Percentiles rank a stretch among this genome's conserved stretches.
Evolutionary conservation across 164 flowering plant species (phyloP).

Genomic region (Liquidambar formosana): DNA sequence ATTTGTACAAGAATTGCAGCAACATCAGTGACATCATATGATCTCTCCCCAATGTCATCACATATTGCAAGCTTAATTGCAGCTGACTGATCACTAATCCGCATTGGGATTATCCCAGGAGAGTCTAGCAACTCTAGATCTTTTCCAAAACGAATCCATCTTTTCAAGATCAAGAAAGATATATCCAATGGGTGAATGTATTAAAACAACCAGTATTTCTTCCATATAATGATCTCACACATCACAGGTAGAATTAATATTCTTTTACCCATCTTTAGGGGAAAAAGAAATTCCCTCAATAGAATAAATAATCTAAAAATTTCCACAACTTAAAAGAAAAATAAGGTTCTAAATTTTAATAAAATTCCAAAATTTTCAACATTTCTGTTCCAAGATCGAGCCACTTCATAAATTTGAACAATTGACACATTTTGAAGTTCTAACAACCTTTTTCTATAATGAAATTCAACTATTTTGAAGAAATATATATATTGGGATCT

Average conservation of each 20-base stretch:
- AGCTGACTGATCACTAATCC: constrained; percentile 86
- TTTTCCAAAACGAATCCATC: constrained; percentile 92
- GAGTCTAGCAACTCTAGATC: constrained; percentile 93
- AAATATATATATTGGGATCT: not conserved
- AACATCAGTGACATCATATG: constrained; percentile 83
- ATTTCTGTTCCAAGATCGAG: not conserved
- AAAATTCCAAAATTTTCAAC: not conserved
- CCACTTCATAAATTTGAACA: not conserved
- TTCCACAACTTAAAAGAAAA: not conserved
- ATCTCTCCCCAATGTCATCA: constrained; percentile 98
- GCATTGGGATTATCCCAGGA: constrained; percentile 96
- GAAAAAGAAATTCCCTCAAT: not conserved
- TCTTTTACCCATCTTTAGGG: not conserved
- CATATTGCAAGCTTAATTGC: constrained; percentile 97
- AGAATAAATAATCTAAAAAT: not conserved
- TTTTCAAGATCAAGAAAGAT: constrained; percentile 23
- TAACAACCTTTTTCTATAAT: not conserved
- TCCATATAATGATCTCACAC: not conserved
- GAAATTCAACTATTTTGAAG: too few species aligned
- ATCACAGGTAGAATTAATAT: not conserved
- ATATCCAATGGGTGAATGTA: not conserved
- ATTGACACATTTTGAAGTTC: not conserved
- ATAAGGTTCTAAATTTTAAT: not conserved
- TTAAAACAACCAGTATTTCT: not conserved
- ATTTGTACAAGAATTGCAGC: constrained; percentile 92